Conservation (phyloP, 768 basidiomycete species). For the Multifurca ochricompacta region DNA sequence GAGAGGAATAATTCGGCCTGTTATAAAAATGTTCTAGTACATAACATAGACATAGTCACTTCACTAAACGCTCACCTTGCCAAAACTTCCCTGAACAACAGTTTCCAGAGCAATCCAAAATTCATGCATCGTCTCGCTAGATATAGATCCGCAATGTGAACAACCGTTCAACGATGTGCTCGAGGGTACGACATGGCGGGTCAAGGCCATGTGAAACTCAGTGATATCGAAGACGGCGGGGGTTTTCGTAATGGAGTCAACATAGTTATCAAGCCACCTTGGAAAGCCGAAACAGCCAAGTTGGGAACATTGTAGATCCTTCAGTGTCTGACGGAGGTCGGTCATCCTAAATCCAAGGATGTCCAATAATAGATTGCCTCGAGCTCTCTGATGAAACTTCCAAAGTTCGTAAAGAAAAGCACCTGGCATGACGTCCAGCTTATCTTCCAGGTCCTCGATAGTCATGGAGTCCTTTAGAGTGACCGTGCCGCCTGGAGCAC, state of each 20-base stretch:
- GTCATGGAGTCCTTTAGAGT: background rate
- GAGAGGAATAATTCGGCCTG: background rate
- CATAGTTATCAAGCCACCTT: constrained; percentile 1
- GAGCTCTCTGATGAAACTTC: constrained; percentile 2
- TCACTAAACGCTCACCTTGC: background rate
- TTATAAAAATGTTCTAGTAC: background rate
- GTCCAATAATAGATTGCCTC: background rate
- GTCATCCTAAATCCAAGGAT: constrained; percentile 1
- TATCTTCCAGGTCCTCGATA: background rate
- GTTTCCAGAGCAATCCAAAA: background rate
- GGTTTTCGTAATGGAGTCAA: background rate
- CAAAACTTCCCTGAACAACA: background rate
- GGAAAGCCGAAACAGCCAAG: background rate
- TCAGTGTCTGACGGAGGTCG: background rate
- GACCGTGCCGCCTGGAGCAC: background rate
- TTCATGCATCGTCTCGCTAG: background rate
- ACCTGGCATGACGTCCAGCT: background rate
- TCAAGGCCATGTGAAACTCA: constrained; percentile 2
- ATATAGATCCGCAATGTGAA: background rate
- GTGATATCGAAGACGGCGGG: background rate
- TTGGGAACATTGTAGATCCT: background rate
- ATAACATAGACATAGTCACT: background rate
- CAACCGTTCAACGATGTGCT: background rate
- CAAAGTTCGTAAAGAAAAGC: constrained; percentile 1
- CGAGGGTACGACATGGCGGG: background rate